phyloP scores from a whole-genome alignment of 2,329 filamentous ascomycete species.

The Ceratocystis variospora region DNA sequence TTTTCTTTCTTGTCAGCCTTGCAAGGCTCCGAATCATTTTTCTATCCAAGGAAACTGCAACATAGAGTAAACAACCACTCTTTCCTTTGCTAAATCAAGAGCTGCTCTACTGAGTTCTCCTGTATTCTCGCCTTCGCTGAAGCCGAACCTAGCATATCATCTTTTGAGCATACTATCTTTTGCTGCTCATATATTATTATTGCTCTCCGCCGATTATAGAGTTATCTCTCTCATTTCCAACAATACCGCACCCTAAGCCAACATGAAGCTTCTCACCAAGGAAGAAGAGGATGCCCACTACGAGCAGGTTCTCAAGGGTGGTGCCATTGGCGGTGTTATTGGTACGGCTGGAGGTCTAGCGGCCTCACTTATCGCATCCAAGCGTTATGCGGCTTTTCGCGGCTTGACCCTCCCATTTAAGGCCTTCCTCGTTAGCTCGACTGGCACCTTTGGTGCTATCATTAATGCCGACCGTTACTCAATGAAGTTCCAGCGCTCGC shows the following conservation, averaged over 20 bases:
- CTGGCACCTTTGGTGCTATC: conserved; percentile 75
- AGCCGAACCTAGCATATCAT: too few relatives aligned
- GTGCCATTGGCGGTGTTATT: conserved; percentile 54
- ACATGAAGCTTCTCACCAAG: conserved; percentile 90
- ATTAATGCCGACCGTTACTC: conserved; percentile 65
- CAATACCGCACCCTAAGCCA: conserved; percentile 22
- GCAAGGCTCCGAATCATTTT: not conserved
- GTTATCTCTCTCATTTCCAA: not conserved
- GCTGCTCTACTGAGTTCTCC: not conserved
- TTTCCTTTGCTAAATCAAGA: not conserved
- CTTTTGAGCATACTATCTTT: too few relatives aligned
- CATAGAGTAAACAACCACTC: not conserved
- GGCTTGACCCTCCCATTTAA: conserved; percentile 78
- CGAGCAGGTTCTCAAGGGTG: conserved; percentile 64
- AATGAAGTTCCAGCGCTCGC: conserved; percentile 50
- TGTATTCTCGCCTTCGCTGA: too few relatives aligned
- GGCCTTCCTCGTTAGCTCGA: conserved; percentile 72
- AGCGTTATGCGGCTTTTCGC: conserved; percentile 65
- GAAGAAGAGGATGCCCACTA: conserved; percentile 87
- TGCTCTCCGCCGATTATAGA: not conserved
- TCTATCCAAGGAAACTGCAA: not conserved
- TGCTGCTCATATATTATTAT: too few relatives aligned
- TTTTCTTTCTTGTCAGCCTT: not conserved
- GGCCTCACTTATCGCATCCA: conserved; percentile 53
- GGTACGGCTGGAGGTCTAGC: conserved; percentile 54